Evolutionary conservation across 1,284 basidiomycete species (phyloP), one percentile per base, ranked within the genome.

Genomic region (Fomitopsis schrenkii): DNA sequence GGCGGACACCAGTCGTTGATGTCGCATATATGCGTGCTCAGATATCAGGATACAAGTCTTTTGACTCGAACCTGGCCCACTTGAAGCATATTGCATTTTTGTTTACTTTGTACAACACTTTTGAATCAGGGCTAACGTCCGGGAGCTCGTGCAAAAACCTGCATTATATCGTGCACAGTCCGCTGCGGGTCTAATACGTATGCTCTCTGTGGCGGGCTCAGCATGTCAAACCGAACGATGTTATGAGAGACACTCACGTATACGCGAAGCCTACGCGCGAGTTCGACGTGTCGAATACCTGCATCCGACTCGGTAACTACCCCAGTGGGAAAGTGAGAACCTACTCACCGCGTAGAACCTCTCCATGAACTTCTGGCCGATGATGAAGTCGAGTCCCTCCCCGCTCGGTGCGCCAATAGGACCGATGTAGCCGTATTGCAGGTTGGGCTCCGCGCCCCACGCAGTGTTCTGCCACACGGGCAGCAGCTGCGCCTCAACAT

Each of bases 361-460:
- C 55, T 60, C 54, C 59, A 60, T 55, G 45, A 60, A 60, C 59
- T 60, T 60, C 54, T 48, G 44, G 5, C 59, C 59, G n/a, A 60
- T 17, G 66, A 74, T 73, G 61, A 74, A 73, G 64, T 72, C 71
- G 10, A 74, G 67, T 8, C 73, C 72, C 22, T 60, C 17, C 19
- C 71, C 72, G 10, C 64, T 64, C 42, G 53, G 55, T 1, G 64
- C 57, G 28, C 74, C 70, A 17, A 71, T 26, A 52, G 71, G 65
- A n/a, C 57, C 57, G 44, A 74, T 68, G 59, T 84, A 76, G 35
- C 81, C 73, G 66, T 85, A 87, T 57, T 84, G 77, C 57, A 62
- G 60, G 62, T 61, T 59, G 0, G 65, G 57, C 33, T 60, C 64
- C n/a, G 80, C 80, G 19, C 79, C 78, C 19, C 80, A 74, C 53